A percentile compares a stretch with the other conserved stretches of the same genome.
Conservation (phyloP, 495 filamentous ascomycete species). For the Podospora conica region DNA sequence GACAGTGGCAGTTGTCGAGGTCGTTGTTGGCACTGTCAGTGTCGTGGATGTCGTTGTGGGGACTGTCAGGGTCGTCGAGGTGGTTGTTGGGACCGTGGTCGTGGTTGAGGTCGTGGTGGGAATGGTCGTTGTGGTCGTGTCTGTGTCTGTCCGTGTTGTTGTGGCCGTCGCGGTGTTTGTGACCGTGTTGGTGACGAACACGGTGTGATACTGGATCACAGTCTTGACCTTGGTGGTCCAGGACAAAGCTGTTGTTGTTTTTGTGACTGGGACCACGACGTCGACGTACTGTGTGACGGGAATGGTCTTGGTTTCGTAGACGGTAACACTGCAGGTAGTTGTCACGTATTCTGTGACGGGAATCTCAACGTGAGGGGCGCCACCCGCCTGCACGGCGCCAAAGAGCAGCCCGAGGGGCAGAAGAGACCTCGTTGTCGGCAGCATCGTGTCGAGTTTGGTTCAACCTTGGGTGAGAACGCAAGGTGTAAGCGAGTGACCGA, state of each 20-base stretch:
- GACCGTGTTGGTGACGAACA: conserved; percentile 7
- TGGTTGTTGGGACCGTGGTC: conserved; percentile 2
- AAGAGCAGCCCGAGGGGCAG: conserved; percentile 3
- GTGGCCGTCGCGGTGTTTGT: conserved; percentile 13
- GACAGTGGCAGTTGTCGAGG: conserved; percentile 6
- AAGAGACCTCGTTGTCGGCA: neutral
- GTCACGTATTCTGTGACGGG: neutral
- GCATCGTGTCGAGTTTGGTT: conserved; percentile 1
- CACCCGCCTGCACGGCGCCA: neutral
- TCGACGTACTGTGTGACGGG: conserved; percentile 7
- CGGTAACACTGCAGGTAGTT: neutral
- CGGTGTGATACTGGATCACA: neutral
- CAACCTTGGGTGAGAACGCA: no score
- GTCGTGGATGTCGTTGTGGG: conserved; percentile 6
- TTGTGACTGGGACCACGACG: conserved; percentile 5
- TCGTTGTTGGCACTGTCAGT: neutral
- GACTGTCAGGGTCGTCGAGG: conserved; percentile 4
- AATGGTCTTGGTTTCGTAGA: conserved; percentile 4
- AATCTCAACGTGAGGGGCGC: neutral
- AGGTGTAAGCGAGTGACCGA: neutral
- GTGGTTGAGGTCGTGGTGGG: conserved; percentile 5
- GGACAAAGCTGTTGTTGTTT: neutral
- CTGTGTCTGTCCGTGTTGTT: conserved; percentile 10
- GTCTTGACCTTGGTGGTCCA: conserved; percentile 12
- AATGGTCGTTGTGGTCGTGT: conserved; percentile 3